Evolutionary conservation across 2,329 filamentous ascomycete genomes (phyloP).

Genomic region (Fusarium brachygibbosum): DNA sequence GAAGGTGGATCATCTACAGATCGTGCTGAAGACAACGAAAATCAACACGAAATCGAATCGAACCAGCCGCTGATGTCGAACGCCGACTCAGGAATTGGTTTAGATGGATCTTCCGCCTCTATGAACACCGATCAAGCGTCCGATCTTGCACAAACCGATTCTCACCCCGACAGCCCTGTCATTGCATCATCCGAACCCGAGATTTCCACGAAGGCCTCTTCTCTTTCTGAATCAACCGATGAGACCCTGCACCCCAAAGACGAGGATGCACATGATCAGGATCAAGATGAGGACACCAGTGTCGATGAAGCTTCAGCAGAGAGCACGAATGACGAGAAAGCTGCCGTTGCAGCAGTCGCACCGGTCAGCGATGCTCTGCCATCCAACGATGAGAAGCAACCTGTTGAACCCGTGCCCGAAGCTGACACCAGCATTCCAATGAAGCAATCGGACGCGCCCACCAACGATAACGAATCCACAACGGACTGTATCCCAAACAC

Average conservation of each 20-base stretch:
- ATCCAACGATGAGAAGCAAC: conserved; percentile 12
- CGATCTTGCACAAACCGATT: conserved; percentile 66
- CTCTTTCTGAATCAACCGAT: conserved; percentile 73
- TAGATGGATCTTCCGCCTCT: conserved; percentile 60
- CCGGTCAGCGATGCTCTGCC: conserved; percentile 9
- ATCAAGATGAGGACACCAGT: conserved; percentile 35
- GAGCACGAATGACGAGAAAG: conserved; percentile 6
- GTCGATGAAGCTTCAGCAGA: conserved; percentile 17
- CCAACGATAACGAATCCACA: conserved; percentile 30
- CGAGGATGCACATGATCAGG: conserved; percentile 31
- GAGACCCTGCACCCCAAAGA: conserved; percentile 64
- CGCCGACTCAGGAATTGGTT: conserved; percentile 68
- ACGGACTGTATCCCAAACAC: conserved; percentile 36
- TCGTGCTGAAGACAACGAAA: conserved; percentile 43
- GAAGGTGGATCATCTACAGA: conserved; percentile 44
- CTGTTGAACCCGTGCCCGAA: conserved; percentile 36
- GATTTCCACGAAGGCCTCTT: conserved; percentile 73
- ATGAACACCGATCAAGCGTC: conserved; percentile 62
- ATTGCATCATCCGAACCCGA: conserved; percentile 67
- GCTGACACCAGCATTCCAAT: conserved; percentile 41
- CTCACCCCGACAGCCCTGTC: conserved; percentile 69
- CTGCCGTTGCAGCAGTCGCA: conserved; percentile 2
- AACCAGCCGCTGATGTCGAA: conserved; percentile 57
- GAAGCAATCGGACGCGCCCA: conserved; percentile 18
- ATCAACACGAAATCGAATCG: conserved; percentile 38